Evolutionary conservation across 306 rosid species (phyloP), one percentile per base, ranked within the genome.

Genomic region (Malus orientalis): DNA sequence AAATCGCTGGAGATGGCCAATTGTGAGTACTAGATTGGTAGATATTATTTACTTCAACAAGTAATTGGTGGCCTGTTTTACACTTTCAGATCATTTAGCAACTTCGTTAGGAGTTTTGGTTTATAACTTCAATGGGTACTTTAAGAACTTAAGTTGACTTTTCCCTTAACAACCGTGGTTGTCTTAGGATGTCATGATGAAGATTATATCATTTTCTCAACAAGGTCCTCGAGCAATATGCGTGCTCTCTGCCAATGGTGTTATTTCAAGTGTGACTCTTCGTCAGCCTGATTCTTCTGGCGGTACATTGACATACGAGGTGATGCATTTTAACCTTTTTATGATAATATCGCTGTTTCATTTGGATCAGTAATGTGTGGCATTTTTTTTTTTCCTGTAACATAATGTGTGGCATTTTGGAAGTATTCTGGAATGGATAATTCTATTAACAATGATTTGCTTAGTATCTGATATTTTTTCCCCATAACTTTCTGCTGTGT

Each of bases 211-310:
- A 55, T 94, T 94, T 86, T 94, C 98, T 70, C 98, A 90, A 86
- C 98, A 94, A 89, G 98, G 97, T 61, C 96, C 97, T 44, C 91
- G 91, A 85, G 88, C 96, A 36, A 86, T 94, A 58, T 94, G 98
- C 88, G 86, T 94, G 79, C 91, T 94, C 66, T 91, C 98, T 4
- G 98, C 98, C 5, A 91, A 86, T 82, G 98, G 98, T 70, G 90
- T 91, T 59, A 94, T 94, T 84, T 91, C 97, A 22, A 91, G 98
- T 49, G 97, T 90, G 67, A 94, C 96, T 29, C 94, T 94, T 75
- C 96, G 96, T 80, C 98, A 94, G 81, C 96, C 98, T 19, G 94
- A 94, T 58, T 88, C 92, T 36, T 88, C 90, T 47, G 92, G 92
- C 18, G 92, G 92, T 72, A 94, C 98, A 78, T 80, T 94, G 83